A percentile compares a stretch with the other conserved stretches of the same genome.
These are phyloP conservation scores for Malus asiatica DNA, from an alignment of 306 rosid species.

Conservation along the genomic window DNA sequence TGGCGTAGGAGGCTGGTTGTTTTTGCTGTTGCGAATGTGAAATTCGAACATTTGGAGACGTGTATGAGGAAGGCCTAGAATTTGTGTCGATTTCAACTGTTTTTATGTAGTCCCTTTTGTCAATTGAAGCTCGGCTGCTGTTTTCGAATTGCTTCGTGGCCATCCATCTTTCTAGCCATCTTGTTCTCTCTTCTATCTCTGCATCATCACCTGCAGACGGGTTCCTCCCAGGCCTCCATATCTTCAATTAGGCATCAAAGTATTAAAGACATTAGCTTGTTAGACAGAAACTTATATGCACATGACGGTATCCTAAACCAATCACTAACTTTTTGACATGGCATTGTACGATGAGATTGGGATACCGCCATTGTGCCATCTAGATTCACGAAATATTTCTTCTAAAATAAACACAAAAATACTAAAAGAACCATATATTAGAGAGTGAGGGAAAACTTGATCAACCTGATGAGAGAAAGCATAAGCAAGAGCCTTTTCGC, in stretches of 20 bases:
- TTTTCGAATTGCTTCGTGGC: conserved; percentile 23
- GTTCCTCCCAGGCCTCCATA: conserved; percentile 22
- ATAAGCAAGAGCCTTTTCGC: conserved; percentile 35
- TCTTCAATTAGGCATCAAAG: conserved; percentile 3
- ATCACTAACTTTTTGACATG: too few relatives aligned
- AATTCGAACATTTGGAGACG: background rate
- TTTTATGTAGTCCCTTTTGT: conserved; percentile 18
- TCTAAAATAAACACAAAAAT: background rate
- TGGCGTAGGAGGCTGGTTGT: background rate
- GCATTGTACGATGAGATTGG: background rate
- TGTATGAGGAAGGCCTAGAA: conserved; percentile 4
- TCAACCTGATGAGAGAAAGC: conserved; percentile 32
- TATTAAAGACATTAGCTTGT: background rate
- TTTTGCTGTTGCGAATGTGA: conserved; percentile 1
- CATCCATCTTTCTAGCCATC: conserved; percentile 36
- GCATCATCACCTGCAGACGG: conserved; percentile 15
- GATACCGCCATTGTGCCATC: background rate
- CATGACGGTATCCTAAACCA: background rate
- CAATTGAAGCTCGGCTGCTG: conserved; percentile 3
- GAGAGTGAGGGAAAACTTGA: background rate
- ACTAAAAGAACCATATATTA: background rate
- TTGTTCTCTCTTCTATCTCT: conserved; percentile 28
- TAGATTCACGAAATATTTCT: background rate
- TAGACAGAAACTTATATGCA: background rate
- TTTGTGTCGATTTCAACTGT: conserved; percentile 21